A percentile compares a stretch with the other conserved stretches of the same genome.
Conservation (phyloP, 768 basidiomycete genomes). For the Kwoniella newhampshirensis region DNA sequence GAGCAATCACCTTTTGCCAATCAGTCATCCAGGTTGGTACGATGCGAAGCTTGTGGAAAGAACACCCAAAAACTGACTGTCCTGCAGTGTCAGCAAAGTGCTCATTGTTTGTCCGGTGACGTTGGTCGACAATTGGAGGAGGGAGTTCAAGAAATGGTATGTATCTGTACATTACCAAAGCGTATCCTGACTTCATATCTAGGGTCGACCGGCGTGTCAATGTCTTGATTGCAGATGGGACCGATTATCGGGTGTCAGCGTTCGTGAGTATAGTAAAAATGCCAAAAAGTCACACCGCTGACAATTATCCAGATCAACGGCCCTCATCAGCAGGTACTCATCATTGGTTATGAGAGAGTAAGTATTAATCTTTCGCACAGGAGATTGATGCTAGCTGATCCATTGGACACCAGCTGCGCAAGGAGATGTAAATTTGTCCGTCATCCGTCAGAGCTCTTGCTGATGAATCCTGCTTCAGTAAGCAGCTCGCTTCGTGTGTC, state of each 20-base stretch:
- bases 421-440: slow-evolving; percentile 65
- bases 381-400: slow-evolving; percentile 6
- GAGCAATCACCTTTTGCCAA: slow-evolving; percentile 43
- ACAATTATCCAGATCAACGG: slow-evolving; percentile 25
- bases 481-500: slow-evolving; percentile 51
- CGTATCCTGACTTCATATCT: neutral
- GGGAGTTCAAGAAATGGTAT: slow-evolving; percentile 92
- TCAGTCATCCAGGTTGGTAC: slow-evolving; percentile 28
- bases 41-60: neutral
- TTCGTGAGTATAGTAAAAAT: slow-evolving; percentile 61
- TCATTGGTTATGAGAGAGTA: slow-evolving; percentile 88
- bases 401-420: slow-evolving; percentile 58
- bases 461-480: slow-evolving; percentile 30
- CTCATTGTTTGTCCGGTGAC: slow-evolving; percentile 94
- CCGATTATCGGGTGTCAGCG: slow-evolving; percentile 61
- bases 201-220: slow-evolving; percentile 51
- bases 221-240: slow-evolving; percentile 64
- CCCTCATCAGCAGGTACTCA: slow-evolving; percentile 65
- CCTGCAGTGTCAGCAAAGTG: slow-evolving; percentile 65
- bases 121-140: slow-evolving; percentile 89
- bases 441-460: neutral
- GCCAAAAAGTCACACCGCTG: neutral
- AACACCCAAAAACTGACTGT: too few species aligned
- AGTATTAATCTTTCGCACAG: slow-evolving; percentile 6
- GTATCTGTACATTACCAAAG: slow-evolving; percentile 50